Conservation (phyloP, 2,329 filamentous ascomycete genomes). For the Diaporthe citri region DNA sequence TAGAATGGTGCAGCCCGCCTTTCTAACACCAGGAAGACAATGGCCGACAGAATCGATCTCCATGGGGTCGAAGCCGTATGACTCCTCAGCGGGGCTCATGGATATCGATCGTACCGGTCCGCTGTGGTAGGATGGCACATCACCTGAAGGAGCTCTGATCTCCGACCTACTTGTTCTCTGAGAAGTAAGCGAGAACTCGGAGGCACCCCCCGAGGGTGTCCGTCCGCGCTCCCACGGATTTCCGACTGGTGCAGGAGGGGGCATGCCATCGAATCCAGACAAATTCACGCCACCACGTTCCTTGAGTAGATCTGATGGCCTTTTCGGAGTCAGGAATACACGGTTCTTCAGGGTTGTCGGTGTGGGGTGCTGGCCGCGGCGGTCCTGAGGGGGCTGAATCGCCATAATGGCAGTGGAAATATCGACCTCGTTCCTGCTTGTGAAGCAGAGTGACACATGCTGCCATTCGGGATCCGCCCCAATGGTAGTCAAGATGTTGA, state of each 20-base stretch:
- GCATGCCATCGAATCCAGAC: neutral
- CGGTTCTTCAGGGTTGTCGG: neutral
- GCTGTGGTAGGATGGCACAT: no score
- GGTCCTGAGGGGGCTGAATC: neutral
- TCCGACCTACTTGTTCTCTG: neutral
- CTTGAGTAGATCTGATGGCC: neutral
- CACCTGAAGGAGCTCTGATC: neutral
- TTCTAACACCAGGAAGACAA: accelerated
- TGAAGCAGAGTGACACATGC: slow-evolving; percentile 22
- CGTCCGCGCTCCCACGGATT: neutral
- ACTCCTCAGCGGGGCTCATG: neutral
- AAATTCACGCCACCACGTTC: neutral
- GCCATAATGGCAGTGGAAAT: neutral
- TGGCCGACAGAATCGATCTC: neutral
- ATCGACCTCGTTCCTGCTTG: slow-evolving; percentile 15
- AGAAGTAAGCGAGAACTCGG: neutral
- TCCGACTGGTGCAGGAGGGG: neutral
- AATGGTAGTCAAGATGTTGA: slow-evolving; percentile 22
- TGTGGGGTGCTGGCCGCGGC: no score
- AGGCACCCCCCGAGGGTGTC: neutral
- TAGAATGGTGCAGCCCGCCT: neutral
- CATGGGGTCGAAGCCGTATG: neutral
- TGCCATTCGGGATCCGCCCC: neutral
- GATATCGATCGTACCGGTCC: neutral
- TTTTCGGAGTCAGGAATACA: neutral